Base-by-base conservation (phyloP, 202 grass and related monocot genomes). In the Panicum hallii region DNA sequence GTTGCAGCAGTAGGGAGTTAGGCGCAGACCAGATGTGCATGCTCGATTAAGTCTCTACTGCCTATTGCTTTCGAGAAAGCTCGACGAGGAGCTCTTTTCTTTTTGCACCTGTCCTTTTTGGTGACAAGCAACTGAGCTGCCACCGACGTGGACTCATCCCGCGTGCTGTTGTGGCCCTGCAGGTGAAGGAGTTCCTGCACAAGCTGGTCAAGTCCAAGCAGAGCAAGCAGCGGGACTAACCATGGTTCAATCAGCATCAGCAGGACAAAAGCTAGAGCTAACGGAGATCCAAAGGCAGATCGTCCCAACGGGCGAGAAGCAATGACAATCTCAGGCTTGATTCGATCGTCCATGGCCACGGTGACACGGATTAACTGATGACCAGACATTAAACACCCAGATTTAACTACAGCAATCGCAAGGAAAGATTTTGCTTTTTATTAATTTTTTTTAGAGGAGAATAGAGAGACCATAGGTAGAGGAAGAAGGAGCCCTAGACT, bases 101-200 rank as follows among this genome's bases (percentile, higher is more conserved):
- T 5, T 67, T 1, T 6, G 10, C 20, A 12, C 54, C 2, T 36
- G 30, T 58, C 19, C 48, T 70, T 70, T 81, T 36, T 36, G 36
- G 30, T 61, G 67, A 82, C 65, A 60, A 49, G 67, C 10, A 23
- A 81, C 50, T 70, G 40, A 48, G 23, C 42, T 48, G 42, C 23
- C 42, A 82, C 22, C 55, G 66, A 82, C 52, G 43, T 56, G 38
- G 55, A 22, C 48, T 75, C 69, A 45, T 17, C 45, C n/a, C 41
- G 47, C 48, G 4, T 46, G 3, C 10, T 79, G 78, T 17, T 60
- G 60, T 84, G 77, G 22, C 23, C 12, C 58, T 36, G 71, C 71
- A 94, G 92, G 92, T 94, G 46, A 83, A 89, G 89, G 83, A 90
- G 79, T 91, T 94, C 54, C 86, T 94, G 40, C 58, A 65, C 75